A percentile compares a stretch with the other conserved stretches of the same genome.
These are phyloP conservation scores for Microthyrium microscopicum DNA, from an alignment of 2,329 filamentous ascomycete species.

Conservation along the genomic window DNA sequence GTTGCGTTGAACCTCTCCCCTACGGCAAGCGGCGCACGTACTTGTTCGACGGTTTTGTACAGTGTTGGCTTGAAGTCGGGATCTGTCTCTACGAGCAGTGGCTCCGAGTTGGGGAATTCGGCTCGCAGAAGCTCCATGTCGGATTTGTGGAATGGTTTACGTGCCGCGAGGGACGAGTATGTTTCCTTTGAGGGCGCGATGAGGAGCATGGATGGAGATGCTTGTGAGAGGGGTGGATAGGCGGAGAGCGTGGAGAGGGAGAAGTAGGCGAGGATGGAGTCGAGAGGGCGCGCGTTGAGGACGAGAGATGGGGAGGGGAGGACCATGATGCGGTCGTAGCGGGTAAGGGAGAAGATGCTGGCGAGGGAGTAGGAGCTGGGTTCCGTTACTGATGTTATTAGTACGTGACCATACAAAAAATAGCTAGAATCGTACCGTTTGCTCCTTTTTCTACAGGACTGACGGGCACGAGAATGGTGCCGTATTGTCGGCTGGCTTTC, in stretches of 20 bases:
- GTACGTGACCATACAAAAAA: neutral
- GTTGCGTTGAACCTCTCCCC: constrained; percentile 26
- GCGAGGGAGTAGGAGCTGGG: constrained; percentile 27
- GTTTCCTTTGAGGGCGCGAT: constrained; percentile 19
- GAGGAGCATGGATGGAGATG: constrained; percentile 21
- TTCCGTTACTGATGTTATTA: constrained; percentile 12
- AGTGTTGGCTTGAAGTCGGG: constrained; percentile 3
- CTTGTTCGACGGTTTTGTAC: constrained; percentile 1
- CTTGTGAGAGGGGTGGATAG: constrained; percentile 16
- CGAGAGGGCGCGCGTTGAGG: constrained; percentile 29
- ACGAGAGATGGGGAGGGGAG: constrained; percentile 28
- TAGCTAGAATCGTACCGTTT: constrained; percentile 13
- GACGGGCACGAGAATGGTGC: constrained; percentile 27
- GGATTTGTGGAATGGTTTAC: constrained; percentile 8
- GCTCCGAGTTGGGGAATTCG: constrained; percentile 12
- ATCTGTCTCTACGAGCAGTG: constrained; percentile 9
- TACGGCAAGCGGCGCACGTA: constrained; percentile 4
- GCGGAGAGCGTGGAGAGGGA: constrained; percentile 18
- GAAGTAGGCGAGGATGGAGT: constrained; percentile 24
- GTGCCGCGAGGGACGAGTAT: constrained; percentile 12
- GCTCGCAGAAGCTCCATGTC: constrained; percentile 17
- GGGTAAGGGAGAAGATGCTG: constrained; percentile 26
- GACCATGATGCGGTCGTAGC: constrained; percentile 28
- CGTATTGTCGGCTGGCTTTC: constrained; percentile 28
- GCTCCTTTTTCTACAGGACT: constrained; percentile 20